Base-by-base conservation (phyloP, 2,329 filamentous ascomycete genomes). In the Trichoderma citrinoviride region DNA sequence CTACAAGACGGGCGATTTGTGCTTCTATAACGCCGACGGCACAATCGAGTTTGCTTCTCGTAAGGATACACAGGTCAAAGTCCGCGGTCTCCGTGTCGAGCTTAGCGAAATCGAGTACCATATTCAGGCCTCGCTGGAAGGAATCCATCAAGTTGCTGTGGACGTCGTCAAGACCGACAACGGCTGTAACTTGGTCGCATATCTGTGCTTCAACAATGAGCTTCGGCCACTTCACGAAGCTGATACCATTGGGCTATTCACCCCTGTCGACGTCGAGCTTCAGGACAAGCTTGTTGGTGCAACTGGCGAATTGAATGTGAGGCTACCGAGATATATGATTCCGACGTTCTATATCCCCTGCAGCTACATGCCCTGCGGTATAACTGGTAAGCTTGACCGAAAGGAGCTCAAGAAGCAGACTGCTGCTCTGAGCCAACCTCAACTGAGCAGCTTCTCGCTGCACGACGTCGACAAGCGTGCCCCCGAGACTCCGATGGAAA, bases 291-390 rank as follows among this genome's bases (percentile, higher is more conserved):
- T 65, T 2, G 44, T 64, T 6, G 74, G 71, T 7, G 61, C 63
- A 2, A 17, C 64, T 10, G 63, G 66, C 7, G 15, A 65, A 23
- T 49, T 68, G 0, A 60, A 33, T 6, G 47, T 65, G n/a, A n/a
- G 40, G 1, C 47, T 70, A 7, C 69, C 69, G 14, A 41, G 44
- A 7, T 70, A 70, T 21, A 70, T 70, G 69, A 53, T 70, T 25
- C 69, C 69, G 4, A 65, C 69, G 2, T 56, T 66, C 43, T 70
- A 66, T 52, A 67, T 70, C 17, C 68, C 64, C 0, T 69, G 68
- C 50, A 21, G 12, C 2, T 69, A 67, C 37, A 69, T 70, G 66
- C 69, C 68, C 4, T 41, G 44, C 25, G 66, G 64, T 12, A 66
- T 67, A 17, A 68, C 69, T 3, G 46, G 44, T 5, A 70, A 70